Percentiles rank a stretch among this genome's conserved stretches.
Evolutionary conservation across 176 grass and related monocot genomes (phyloP).

Genomic region (Phragmites australis): DNA sequence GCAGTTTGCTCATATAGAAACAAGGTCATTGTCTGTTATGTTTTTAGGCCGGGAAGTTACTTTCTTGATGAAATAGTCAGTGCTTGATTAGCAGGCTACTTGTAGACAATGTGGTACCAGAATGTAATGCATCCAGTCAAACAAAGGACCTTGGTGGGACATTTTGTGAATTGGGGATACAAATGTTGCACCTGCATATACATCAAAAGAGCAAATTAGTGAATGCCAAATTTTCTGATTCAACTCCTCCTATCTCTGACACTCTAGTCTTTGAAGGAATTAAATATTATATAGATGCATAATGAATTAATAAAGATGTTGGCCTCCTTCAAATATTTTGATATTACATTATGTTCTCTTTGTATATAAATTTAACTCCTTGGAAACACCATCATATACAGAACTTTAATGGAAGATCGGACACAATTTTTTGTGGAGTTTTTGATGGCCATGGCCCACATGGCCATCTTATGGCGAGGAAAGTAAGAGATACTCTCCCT

Average conservation of each 20-base stretch:
- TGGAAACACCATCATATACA: slow-evolving; percentile 24
- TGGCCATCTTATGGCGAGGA: slow-evolving; percentile 82
- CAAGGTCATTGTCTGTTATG: not conserved
- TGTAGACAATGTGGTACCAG: not conserved
- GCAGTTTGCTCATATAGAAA: not conserved
- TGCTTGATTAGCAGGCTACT: not conserved
- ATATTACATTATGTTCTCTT: not conserved
- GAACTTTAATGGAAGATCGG: slow-evolving; percentile 66
- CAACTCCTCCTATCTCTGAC: not conserved
- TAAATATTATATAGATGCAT: too few species aligned
- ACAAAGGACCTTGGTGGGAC: not conserved
- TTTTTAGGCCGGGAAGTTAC: not conserved
- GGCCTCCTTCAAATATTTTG: not conserved
- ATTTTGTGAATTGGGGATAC: too few species aligned
- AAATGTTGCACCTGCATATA: not conserved
- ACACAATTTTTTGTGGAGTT: slow-evolving; percentile 85
- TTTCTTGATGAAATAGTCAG: not conserved
- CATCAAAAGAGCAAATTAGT: not conserved
- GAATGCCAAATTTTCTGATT: not conserved
- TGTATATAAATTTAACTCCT: slow-evolving; percentile 9
- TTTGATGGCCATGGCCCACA: slow-evolving; percentile 94
- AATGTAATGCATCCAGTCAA: slow-evolving; percentile 4
- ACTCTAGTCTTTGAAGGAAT: not conserved
- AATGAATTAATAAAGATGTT: too few species aligned
- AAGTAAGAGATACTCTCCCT: slow-evolving; percentile 86